Evolutionary conservation across 768 basidiomycete genomes (phyloP), one percentile per base, ranked within the genome.

Genomic region (Collybia sp.): DNA sequence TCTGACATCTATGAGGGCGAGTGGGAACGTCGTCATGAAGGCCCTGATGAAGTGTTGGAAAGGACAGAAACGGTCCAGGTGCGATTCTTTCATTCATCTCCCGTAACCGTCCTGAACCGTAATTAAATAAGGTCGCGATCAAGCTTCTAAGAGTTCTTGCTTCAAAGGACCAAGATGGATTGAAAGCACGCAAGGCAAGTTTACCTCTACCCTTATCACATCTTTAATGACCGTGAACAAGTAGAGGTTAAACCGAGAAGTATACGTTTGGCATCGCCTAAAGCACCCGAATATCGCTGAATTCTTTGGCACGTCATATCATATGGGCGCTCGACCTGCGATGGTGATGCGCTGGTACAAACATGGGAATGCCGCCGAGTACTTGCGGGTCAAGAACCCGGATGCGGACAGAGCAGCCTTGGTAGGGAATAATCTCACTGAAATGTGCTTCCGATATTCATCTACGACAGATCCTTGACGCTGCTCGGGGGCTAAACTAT

Each of bases 341-440:
- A 25, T 76, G 60, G 69, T 73, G 53, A 64, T 63, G 65, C 51
- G 67, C 62, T 52, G 73, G 75, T 53, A 73, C 62, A 44, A 63
- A 17, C 54, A 60, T 30, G 62, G 61, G 13, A 61, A 45, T 17
- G 58, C 57, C 5, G 40, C 53, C 3, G 44, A 51, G 17, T 63
- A 62, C 45, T 36, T 64, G 30, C 46, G 34, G 6, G 33, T 43
- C 20, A 42, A 37, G 40, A 44, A 53, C 32, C 53, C 46, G 5
- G 43, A 48, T 19, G 46, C 38, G 6, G 49, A 57, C 39, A 47
- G 51, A 16, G 20, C 57, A 33, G 20, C 5, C n/a, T 42, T 63
- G 48, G 59, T 62, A 47, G 31, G 13, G 5, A 30, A 15, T 20
- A 8, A 9, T 5, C 5, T 2, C 37, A 25, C 11, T 13, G 16